Base-by-base conservation (phyloP, 768 basidiomycete genomes). In the Trametes sanguinea region DNA sequence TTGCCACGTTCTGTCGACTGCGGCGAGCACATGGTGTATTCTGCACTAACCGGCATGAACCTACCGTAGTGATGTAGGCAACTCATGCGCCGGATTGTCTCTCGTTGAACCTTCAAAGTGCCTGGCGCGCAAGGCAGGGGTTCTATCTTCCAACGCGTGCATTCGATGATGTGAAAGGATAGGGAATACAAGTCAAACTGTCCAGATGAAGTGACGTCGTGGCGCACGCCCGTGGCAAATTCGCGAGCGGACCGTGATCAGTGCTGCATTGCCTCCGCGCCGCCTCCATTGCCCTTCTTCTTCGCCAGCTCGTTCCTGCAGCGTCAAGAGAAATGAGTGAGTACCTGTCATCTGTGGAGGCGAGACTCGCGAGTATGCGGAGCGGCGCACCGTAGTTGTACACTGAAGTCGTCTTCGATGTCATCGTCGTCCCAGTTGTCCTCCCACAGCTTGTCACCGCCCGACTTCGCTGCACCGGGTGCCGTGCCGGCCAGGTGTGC, bases 381-480 rank as follows among this genome's bases (percentile, higher is more conserved):
- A 32, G n/a, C 14, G 10, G 78, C 90, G 68, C 72, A 95, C 97
- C 97, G 86, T 67, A 99, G 78, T 76, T 97, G 94, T 54, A 92
- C 87, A 69, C 93, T 95, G 72, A 99, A 99, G 67, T 97, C 94
- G 68, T 98, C 95, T 73, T 96, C 96, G 63, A 97, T 88, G 76
- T 98, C 96, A 76, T 99, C 97, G 69, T 99, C 97, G 70, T 99
- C 97, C 97, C 97, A 99, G 73, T 98, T 98, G 68, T 98, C 97
- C 79, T 99, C 97, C 97, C 97, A 99, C 10, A 99, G 79, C 70
- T 94, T 92, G 75, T 97, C 88, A 16, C 91, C 90, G 44, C 88
- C 88, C 37, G 89, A 89, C 68, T 86, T 88, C 3, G 88, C 91
- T 11, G 81, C 85, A 3, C 89, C 90, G 2, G 90, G 88, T 4